phyloP scores from a whole-genome alignment of 495 filamentous ascomycete genomes.

The Hapsidospora chrysogenum region DNA sequence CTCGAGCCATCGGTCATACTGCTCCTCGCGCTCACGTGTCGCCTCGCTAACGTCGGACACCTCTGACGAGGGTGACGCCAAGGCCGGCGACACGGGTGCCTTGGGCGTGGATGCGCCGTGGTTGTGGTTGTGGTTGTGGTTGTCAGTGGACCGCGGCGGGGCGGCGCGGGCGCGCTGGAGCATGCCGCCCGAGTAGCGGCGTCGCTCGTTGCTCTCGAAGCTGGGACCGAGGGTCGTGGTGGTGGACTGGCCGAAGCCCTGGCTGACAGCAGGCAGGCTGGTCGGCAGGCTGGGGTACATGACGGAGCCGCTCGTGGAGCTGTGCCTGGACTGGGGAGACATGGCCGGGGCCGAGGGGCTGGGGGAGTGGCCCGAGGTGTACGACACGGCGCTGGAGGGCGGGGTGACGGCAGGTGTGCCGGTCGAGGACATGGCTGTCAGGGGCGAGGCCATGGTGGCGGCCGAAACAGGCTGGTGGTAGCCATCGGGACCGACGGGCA shows the following conservation, averaged over 20 bases:
- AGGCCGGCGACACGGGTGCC: conserved; percentile 19
- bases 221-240: conserved; percentile 67
- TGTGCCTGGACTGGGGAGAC: conserved; percentile 46
- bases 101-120: conserved; percentile 31
- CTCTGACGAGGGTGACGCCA: conserved; percentile 26
- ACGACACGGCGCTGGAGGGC: conserved; percentile 70
- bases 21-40: conserved; percentile 22
- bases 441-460: conserved; percentile 38
- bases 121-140: too few species aligned
- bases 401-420: conserved; percentile 80
- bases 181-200: conserved; percentile 74
- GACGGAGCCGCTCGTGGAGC: conserved; percentile 31
- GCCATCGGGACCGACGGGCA: conserved; percentile 26
- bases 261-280: conserved; percentile 43
- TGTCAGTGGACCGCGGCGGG: conserved; percentile 13
- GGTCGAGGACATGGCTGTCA: conserved; percentile 37
- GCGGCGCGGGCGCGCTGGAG: conserved; percentile 53
- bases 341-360: conserved; percentile 40
- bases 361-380: conserved; percentile 76
- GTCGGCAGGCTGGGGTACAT: conserved; percentile 65
- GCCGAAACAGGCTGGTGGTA: conserved; percentile 33
- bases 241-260: conserved; percentile 47
- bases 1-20: conserved; percentile 66
- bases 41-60: conserved; percentile 18
- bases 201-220: conserved; percentile 66